Evolutionary conservation across 805 yeast species (phyloP).

Genomic region (Nakazawaea populi): DNA sequence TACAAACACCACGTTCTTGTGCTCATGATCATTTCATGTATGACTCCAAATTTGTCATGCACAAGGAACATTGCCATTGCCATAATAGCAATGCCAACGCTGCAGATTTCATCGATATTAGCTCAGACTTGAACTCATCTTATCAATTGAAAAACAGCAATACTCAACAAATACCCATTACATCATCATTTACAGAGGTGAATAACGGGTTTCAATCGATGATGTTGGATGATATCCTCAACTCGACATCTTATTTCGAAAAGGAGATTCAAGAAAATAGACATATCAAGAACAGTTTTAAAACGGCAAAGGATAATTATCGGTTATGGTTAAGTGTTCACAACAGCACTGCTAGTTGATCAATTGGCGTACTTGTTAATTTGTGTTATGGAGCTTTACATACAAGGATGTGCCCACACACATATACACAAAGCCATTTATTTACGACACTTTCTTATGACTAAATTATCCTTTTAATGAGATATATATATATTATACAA

Average conservation of each 20-base stretch:
- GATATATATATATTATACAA: too few species aligned
- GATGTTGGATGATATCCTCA: not conserved
- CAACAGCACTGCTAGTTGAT: too few species aligned
- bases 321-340: constrained; percentile 1
- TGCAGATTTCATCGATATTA: not conserved
- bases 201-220: not conserved
- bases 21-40: not conserved
- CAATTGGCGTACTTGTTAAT: too few species aligned
- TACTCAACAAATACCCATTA: not conserved
- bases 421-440: too few species aligned
- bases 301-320: constrained; percentile 4
- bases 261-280: constrained; percentile 1
- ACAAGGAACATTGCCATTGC: not conserved
- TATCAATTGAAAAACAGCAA: not conserved
- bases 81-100: not conserved
- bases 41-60: constrained; percentile 1
- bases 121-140: not conserved
- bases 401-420: too few species aligned
- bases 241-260: not conserved
- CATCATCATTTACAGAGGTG: not conserved
- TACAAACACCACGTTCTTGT: not conserved
- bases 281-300: constrained; percentile 2
- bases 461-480: too few species aligned
- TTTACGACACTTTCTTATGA: too few species aligned
- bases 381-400: too few species aligned